These are phyloP conservation scores for Claviceps arundinis DNA, from an alignment of 2,329 filamentous ascomycete genomes.

Conservation along the genomic window DNA sequence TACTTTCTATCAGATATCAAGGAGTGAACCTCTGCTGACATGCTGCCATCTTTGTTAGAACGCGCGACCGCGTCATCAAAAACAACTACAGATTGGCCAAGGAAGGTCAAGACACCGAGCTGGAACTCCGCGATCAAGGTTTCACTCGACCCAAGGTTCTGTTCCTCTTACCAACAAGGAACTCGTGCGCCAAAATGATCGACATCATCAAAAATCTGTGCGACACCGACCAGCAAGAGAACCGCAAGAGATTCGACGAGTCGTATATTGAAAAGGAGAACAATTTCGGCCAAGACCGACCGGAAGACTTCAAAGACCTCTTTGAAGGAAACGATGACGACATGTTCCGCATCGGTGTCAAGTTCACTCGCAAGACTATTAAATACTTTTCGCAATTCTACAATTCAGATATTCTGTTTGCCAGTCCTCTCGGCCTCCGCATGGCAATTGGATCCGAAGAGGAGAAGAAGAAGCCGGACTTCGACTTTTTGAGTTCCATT, in stretches of 20 bases:
- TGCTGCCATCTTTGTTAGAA: constrained; percentile 33
- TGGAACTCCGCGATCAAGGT: constrained; percentile 80
- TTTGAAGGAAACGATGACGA: constrained; percentile 96
- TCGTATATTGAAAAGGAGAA: constrained; percentile 55
- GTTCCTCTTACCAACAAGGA: constrained; percentile 76
- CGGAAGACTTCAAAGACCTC: constrained; percentile 75
- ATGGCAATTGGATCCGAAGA: constrained; percentile 78
- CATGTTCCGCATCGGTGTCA: constrained; percentile 90
- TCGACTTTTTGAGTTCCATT: constrained; percentile 86
- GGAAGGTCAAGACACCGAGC: constrained; percentile 47
- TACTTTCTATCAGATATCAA: too few species aligned
- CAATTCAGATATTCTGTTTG: constrained; percentile 87
- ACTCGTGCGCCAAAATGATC: constrained; percentile 69
- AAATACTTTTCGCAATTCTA: constrained; percentile 95
- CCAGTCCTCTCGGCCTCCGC: constrained; percentile 76
- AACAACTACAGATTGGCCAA: constrained; percentile 72
- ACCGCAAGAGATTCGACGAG: constrained; percentile 84
- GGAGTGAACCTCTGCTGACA: not conserved
- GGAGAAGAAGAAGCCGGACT: constrained; percentile 50
- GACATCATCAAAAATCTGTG: constrained; percentile 64
- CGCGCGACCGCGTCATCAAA: constrained; percentile 80
- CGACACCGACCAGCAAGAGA: constrained; percentile 83
- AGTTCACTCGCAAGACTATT: constrained; percentile 90
- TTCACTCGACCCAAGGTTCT: constrained; percentile 91
- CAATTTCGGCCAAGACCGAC: constrained; percentile 58